Base-by-base conservation (phyloP, 2,329 filamentous ascomycete genomes). In the Alternaria panax region DNA sequence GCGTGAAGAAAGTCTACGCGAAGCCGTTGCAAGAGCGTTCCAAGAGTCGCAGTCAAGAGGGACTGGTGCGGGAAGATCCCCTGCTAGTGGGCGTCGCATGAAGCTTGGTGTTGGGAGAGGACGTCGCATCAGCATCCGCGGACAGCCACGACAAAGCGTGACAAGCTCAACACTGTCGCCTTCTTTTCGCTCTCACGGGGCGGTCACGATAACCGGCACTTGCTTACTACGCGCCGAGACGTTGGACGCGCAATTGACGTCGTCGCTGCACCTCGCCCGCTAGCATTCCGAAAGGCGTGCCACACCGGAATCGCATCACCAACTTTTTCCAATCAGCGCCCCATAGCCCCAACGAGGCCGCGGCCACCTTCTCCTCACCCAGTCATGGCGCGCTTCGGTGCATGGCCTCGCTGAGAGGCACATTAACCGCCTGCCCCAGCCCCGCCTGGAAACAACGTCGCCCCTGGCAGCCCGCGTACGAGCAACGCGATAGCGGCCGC, bases 341-440 rank as follows among this genome's bases (percentile, higher is more conserved):
- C 54, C 54, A 51, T 52, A 47, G n/a, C 42, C 32, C 51, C 57
- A 38, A 48, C 46, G 12, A 34, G 42, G 53, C 54, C 53, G 56
- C 60, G 43, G 46, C 46, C 30, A 38, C 24, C 46, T 43, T 54
- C 52, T 53, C 34, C 18, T 41, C 61, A 34, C 57, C 54, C 50
- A 50, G 64, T 59, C 47, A 76, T 78, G 73, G 70, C 70, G 65
- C 52, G 62, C 65, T 61, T 59, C 59, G 57, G 66, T 54, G 47
- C 65, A 61, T 66, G 65, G 73, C 75, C 75, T 76, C 75, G 70
- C 69, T 75, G 72, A 74, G 73, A 74, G 75, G 74, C 72, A 55
- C 46, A 27, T 28, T 27, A 22, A 28, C 22, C 42, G 48, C 54
- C 57, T 57, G 32, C n/a, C 51, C 43, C 51, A 48, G 51, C 46